phyloP scores from a whole-genome alignment of 352 stramenopile genomes.

The Phytophthora foliorum region DNA sequence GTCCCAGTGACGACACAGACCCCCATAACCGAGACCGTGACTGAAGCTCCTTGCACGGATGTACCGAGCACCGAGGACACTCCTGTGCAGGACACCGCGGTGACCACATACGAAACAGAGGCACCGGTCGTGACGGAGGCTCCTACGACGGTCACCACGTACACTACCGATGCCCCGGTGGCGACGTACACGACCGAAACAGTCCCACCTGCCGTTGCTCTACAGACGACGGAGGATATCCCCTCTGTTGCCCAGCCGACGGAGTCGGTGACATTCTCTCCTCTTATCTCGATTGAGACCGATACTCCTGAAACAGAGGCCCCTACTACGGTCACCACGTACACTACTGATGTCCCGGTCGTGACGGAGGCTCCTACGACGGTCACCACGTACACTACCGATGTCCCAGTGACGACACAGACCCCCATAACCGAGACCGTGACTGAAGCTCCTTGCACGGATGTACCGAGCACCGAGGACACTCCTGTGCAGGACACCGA shows the following conservation, averaged over 20 bases:
- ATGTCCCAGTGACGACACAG: not conserved
- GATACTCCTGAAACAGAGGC: constrained; percentile 19
- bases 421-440: not conserved
- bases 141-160: not conserved
- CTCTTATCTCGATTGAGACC: constrained; percentile 19
- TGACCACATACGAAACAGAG: not conserved
- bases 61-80: constrained; percentile 6
- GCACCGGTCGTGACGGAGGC: not conserved
- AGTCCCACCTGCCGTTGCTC: not conserved
- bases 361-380: constrained; percentile 1
- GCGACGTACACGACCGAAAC: constrained; percentile 6
- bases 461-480: constrained; percentile 1
- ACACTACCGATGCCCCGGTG: not conserved
- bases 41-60: constrained; percentile 2
- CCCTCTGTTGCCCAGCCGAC: not conserved
- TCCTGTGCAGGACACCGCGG: not conserved
- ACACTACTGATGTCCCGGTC: too few relatives aligned
- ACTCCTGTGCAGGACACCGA: constrained; percentile 1
- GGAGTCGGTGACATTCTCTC: constrained; percentile 14
- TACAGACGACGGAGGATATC: not conserved
- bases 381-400: not conserved
- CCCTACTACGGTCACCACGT: constrained; percentile 10
- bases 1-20: not conserved
- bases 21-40: not conserved
- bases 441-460: constrained; percentile 3